Evolutionary conservation across 164 flowering plant genomes (phyloP), one percentile per base, ranked within the genome.

Genomic region (Dillenia turbinata): DNA sequence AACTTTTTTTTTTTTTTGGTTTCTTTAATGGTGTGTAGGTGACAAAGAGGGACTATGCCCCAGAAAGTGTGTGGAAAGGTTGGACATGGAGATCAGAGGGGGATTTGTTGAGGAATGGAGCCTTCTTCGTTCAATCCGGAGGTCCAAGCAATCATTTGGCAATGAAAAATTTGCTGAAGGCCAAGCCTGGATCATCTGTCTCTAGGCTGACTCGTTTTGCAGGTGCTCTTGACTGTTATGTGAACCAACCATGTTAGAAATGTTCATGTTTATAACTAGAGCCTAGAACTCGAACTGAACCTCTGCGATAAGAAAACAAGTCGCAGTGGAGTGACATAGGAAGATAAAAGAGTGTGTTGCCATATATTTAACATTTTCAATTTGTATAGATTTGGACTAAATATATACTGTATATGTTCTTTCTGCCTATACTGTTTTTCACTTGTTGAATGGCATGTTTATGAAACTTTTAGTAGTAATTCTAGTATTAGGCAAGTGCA

Each of bases 81-180:
- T 89, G 96, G 94, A 76, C 69, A 17, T 92, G 98, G 95, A 82
- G 77, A 65, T 89, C 98, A 47, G 73, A 83, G 57, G 81, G 78
- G 17, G 94, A 92, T 67, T 66, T 86, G 26, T 58, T 85, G 80
- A 57, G 71, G 69, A 92, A 89, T 54, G 96, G 95, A 19, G 92
- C 98, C 17, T 79, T 70, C 69, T 92, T 88, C 60, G 54, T 65
- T 8, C 58, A 77, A 63, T 85, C 90, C 0, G 90, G 92, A 12
- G 61, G 47, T 0, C 75, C 75, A 0, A 52, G 26, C 5, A 44
- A 46, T 12, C 56, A 43, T 0, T 54, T 52, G 60, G 33, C 69
- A 2, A 73, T 56, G 55, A n/a, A 63, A 16, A 78, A 79, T 24
- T 62, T 74, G 67, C 74, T 87, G 68, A 54, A 10, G 1, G 74